Percentiles rank a stretch among this genome's conserved stretches.
phyloP scores from a whole-genome alignment of 768 basidiomycete genomes.

The Leccinum truebloodii region DNA sequence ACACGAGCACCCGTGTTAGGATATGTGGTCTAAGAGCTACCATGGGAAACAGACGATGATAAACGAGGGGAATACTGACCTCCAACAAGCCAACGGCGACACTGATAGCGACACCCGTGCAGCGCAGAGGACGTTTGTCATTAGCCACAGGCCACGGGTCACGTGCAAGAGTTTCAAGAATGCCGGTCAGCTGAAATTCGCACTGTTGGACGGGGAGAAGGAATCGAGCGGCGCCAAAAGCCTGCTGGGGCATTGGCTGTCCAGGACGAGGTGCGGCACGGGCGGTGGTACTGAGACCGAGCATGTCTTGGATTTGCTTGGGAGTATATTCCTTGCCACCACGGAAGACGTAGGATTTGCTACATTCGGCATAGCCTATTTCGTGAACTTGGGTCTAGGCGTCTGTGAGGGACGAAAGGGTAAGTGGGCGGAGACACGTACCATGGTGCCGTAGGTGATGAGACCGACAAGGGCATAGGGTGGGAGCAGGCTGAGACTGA shows the following conservation, averaged over 20 bases:
- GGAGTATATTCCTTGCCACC: constrained; percentile 95
- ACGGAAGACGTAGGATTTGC: constrained; percentile 98
- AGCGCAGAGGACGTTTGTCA: constrained; percentile 89
- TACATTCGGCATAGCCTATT: constrained; percentile 93
- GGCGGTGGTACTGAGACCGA: constrained; percentile 71
- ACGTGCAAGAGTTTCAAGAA: constrained; percentile 81
- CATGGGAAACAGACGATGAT: neutral
- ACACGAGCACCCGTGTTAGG: constrained; percentile 95
- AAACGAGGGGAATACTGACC: constrained; percentile 38
- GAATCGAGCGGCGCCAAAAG: constrained; percentile 88
- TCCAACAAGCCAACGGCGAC: constrained; percentile 93
- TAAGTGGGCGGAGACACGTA: constrained; percentile 33
- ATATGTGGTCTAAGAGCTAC: constrained; percentile 64
- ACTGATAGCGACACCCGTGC: constrained; percentile 92
- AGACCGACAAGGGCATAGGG: constrained; percentile 94
- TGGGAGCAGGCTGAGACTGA: constrained; percentile 90
- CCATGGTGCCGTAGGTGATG: constrained; percentile 98
- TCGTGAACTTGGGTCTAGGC: constrained; percentile 96
- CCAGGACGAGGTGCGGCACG: constrained; percentile 87
- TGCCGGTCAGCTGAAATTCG: constrained; percentile 94
- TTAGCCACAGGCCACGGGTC: constrained; percentile 98
- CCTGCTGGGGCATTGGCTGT: constrained; percentile 75
- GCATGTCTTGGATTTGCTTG: constrained; percentile 99
- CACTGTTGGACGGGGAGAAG: constrained; percentile 88
- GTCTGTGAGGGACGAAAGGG: constrained; percentile 1